These are phyloP conservation scores for Mycena latifolia DNA, from an alignment of 768 basidiomycete genomes.

Conservation along the genomic window DNA sequence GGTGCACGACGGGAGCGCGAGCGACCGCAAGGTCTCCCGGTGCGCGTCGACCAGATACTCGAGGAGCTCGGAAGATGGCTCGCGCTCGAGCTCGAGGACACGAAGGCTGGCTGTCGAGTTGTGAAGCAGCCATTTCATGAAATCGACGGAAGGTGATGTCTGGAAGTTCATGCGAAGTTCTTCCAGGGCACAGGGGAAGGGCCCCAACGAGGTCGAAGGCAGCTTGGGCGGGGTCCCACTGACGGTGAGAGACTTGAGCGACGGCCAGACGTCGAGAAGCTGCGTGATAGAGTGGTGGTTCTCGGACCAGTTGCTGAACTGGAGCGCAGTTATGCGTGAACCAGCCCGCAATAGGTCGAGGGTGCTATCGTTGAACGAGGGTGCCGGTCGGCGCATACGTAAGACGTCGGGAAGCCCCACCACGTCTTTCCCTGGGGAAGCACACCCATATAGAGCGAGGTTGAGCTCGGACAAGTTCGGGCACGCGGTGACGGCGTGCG, in stretches of 20 bases:
- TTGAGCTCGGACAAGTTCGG: constrained; percentile 68
- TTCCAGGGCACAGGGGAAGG: constrained; percentile 61
- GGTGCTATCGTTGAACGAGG: constrained; percentile 66
- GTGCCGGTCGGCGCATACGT: constrained; percentile 63
- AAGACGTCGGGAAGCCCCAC: constrained; percentile 60
- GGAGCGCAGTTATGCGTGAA: constrained; percentile 65
- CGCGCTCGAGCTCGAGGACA: constrained; percentile 69
- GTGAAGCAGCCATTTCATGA: constrained; percentile 78
- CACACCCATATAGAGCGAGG: constrained; percentile 71
- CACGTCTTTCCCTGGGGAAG: constrained; percentile 62
- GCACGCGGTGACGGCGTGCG: constrained; percentile 67
- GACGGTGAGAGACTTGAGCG: constrained; percentile 66
- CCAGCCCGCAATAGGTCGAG: constrained; percentile 65
- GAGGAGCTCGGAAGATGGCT: constrained; percentile 67
- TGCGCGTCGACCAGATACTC: constrained; percentile 67
- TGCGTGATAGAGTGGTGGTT: constrained; percentile 68
- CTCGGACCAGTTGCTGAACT: constrained; percentile 81
- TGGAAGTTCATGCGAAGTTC: constrained; percentile 77
- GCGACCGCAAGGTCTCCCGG: constrained; percentile 61
- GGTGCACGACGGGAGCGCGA: constrained; percentile 68
- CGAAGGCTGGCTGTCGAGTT: constrained; percentile 64
- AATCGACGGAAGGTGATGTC: constrained; percentile 68
- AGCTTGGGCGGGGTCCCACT: constrained; percentile 70
- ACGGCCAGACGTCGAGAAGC: constrained; percentile 74
- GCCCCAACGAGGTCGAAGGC: constrained; percentile 54